Evolutionary conservation across 2,329 filamentous ascomycete genomes (phyloP), one percentile per base, ranked within the genome.

Genomic region (Dactylellina cionopaga): DNA sequence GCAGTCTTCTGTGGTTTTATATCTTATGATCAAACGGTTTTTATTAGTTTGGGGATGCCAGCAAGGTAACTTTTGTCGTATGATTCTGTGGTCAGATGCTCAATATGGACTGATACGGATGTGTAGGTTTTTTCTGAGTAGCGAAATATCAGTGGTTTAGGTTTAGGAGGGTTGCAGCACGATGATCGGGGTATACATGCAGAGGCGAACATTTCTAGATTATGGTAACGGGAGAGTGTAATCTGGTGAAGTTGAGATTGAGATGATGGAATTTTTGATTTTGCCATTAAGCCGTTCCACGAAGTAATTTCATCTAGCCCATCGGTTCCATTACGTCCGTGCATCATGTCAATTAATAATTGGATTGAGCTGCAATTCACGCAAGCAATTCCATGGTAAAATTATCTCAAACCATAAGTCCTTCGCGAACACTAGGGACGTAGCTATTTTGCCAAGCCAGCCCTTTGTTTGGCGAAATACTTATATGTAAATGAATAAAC

Each of bases 11-110:
- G 86, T 1, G 95, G 92, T 0, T 95, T 95, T 5, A 91, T 90
- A 24, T 86, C 85, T 81, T 99, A 95, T 69, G 99, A 88, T 75
- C 91, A 90, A 79, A 99, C 91, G 63, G 95, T 92, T 81, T 99
- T 95, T 75, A 98, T 91, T 22, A 99, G 87, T 77, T 98, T 93
- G 39, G 94, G 91, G 75, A 99, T 92, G 22, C 94, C 95, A 77
- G 91, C 90, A 35, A 96, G 84, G 80, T 98, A 93, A 79, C 98
- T 92, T 79, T 96, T 92, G 72, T 96, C 90, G 81, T 91, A 96
- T 74, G 90, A 85, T 81, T 97, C 94, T 78, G 91, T 90, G 1
- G 94, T 98, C 77, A 98, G 86, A 70, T 89, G 89, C 81, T 98
- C 95, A 77, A 99, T 87, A 75, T 92, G 91, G 60, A 96, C 94